Conservation (phyloP, 352 stramenopile species). For the Phytopythium aichiense region DNA sequence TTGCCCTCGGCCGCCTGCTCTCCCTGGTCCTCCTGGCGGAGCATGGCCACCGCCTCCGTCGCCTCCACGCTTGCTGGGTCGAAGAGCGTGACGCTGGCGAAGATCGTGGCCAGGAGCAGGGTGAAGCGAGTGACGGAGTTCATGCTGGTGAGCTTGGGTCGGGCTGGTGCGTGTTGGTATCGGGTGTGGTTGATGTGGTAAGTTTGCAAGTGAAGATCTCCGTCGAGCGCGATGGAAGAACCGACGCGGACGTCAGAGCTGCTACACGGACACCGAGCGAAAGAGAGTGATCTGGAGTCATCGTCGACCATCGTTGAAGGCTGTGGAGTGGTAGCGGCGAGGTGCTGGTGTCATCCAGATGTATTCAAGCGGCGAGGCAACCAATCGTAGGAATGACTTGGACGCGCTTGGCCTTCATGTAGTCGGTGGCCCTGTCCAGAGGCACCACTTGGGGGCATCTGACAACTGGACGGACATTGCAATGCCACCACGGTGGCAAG, state of each 20-base stretch:
- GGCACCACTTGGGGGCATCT: no score
- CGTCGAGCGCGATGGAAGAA: neutral
- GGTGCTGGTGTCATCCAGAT: neutral
- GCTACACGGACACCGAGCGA: neutral
- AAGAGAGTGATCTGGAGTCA: neutral
- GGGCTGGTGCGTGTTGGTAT: neutral
- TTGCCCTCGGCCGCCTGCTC: neutral
- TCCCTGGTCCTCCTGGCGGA: neutral
- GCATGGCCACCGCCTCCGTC: conserved; percentile 1
- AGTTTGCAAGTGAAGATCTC: neutral
- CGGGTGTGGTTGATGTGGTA: neutral
- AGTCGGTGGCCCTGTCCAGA: neutral
- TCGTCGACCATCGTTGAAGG: neutral
- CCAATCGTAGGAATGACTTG: neutral
- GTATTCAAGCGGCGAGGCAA: neutral
- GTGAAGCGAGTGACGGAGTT: neutral
- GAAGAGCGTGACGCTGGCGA: neutral
- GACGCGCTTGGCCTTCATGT: neutral
- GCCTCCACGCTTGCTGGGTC: neutral
- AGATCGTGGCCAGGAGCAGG: neutral
- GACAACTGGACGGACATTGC: no score
- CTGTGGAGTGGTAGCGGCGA: neutral
- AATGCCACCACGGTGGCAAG: no score
- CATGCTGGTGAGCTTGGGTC: neutral
- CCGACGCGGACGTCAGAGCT: neutral